Base-by-base conservation (phyloP, 169 alveolate species). In the Plasmodium chabaudi region DNA sequence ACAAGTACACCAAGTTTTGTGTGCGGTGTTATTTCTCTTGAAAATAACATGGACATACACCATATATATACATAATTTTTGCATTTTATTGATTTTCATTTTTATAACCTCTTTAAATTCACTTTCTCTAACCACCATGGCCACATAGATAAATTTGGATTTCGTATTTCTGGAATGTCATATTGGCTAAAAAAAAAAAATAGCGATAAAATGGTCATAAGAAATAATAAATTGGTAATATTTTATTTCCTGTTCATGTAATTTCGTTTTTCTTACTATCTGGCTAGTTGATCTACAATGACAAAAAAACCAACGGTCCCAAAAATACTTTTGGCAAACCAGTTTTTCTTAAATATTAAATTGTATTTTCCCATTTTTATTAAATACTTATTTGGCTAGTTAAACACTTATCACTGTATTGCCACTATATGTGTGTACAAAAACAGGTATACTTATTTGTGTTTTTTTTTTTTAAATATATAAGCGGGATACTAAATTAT, bases 91-190 rank as follows among this genome's bases (percentile, higher is more conserved):
- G 15, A n/a, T 2, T 15, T n/a, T 46, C 60, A 67, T 25, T 72
- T 39, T 60, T 34, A 27, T 46, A 63, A 75, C 88, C 88, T 75
- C 34, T 75, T 75, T 57, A 34, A 53, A 75, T 64, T 67, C 9
- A 75, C 88, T 75, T 75, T 75, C 51, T 75, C 88, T 10, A 75
- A 67, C 88, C 88, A 75, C 88, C 88, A 75, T 42, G 88, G 15
- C 88, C 88, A 75, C 88, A 61, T 63, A 65, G 88, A 61, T 75
- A 75, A 69, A 25, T 75, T 75, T 44, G 88, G 88, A 63, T 75
- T 69, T 65, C 88, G 63, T 15, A 57, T 25, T 57, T 75, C 88
- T n/a, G 88, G 88, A 53, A 75, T 75, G 25, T 75, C 51, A 57
- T 75, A 75, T 57, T 75, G 77, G 51, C 88, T 75, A 25, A 34